Evolutionary conservation across 1,284 basidiomycete genomes (phyloP), one percentile per base, ranked within the genome.

Genomic region (Papiliotrema fonsecae): DNA sequence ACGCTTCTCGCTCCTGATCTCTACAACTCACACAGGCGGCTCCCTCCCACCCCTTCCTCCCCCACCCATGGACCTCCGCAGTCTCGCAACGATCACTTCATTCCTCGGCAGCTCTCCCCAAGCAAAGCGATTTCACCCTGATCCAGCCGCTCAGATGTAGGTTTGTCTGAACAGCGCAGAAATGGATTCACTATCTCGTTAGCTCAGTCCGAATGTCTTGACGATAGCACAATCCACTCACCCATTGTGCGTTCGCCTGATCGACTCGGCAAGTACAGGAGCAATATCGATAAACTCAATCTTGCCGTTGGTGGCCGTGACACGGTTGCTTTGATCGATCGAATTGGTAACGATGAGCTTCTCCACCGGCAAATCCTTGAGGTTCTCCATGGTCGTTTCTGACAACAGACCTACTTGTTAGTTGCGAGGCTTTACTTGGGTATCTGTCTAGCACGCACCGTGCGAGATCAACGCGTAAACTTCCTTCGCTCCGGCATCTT

Each of bases 221-320:
- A 18, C 14, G 4, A 26, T 13, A 26, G 4, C 9, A 11, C 4
- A n/a, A 43, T 76, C 24, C 62, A 74, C 77, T 96, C 87, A 70
- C 56, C 94, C 94, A 60, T 98, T 97, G 75, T 98, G 94, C 19
- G 92, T 96, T 59, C 94, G 78, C 41, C 96, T 85, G 57, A 98
- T 97, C 64, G 87, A 91, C 77, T 98, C 94, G 10, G 93, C 88
- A 50, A 98, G 86, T 37, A 89, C 88, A 1, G 88, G 83, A 54
- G 85, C 86, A 58, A 97, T 83, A 73, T 97, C 94, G 65, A 98
- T 76, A 30, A 75, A 72, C 50, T 79, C 78, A 48, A 81, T 62
- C 55, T 76, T 72, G 36, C 69, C 77, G 19, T 65, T 60, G 40
- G 72, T 70, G 18, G 65, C 70, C 55, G 63, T 65, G 22, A 69